Conservation (phyloP, 352 stramenopile species). For the Peronospora destructor region DNA sequence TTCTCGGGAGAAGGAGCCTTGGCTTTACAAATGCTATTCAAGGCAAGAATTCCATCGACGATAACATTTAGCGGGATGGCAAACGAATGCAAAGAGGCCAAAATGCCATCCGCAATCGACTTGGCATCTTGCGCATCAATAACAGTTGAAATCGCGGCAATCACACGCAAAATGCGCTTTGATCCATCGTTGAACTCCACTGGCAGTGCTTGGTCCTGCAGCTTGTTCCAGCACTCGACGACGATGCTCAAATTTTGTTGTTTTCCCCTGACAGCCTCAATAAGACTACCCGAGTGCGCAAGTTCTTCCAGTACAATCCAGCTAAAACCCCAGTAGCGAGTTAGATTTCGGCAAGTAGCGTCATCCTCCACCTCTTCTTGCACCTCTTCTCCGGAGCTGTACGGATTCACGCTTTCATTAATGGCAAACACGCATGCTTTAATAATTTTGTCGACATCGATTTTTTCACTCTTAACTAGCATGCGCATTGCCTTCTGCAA, state of each 20-base stretch:
- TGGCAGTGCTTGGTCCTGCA: constrained; percentile 60
- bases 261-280: constrained; percentile 47
- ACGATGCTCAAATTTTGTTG: constrained; percentile 60
- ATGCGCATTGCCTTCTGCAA: constrained; percentile 66
- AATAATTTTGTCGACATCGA: constrained; percentile 49
- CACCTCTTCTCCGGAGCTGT: constrained; percentile 26
- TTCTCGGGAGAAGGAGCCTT: constrained; percentile 51
- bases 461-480: constrained; percentile 57
- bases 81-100: constrained; percentile 68
- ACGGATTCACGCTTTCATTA: constrained; percentile 39
- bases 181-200: constrained; percentile 65
- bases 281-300: constrained; percentile 47
- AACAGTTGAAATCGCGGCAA: constrained; percentile 62
- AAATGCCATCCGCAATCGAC: constrained; percentile 62
- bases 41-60: constrained; percentile 54
- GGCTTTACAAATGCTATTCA: constrained; percentile 76
- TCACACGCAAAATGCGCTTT: constrained; percentile 78
- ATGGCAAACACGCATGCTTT: constrained; percentile 61
- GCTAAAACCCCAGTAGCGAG: constrained; percentile 70
- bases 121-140: constrained; percentile 73
- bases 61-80: constrained; percentile 77
- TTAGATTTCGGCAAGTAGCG: constrained; percentile 23
- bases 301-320: constrained; percentile 82
- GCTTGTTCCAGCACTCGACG: constrained; percentile 76
- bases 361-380: constrained; percentile 34